Conservation (phyloP, 805 yeast genomes). For the Saccharomycopsis olivae region DNA sequence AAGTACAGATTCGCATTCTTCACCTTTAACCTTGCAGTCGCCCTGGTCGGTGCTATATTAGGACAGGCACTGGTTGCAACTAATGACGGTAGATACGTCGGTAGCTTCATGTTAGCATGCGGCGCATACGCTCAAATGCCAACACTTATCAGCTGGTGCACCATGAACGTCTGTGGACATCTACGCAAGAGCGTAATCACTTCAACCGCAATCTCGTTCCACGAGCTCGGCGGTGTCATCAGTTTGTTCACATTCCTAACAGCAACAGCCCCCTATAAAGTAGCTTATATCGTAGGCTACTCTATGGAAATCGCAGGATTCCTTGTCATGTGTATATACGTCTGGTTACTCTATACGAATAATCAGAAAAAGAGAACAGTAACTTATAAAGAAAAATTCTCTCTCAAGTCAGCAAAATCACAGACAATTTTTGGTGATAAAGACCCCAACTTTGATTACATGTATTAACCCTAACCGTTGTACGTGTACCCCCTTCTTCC, state of each 20-base stretch:
- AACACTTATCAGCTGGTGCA: conserved; percentile 51
- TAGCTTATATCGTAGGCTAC: conserved; percentile 13
- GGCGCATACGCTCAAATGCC: conserved; percentile 67
- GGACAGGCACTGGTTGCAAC: conserved; percentile 13
- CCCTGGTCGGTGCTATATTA: conserved; percentile 45
- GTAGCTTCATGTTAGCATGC: conserved; percentile 40
- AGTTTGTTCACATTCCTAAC: conserved; percentile 11
- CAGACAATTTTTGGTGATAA: conserved; percentile 29
- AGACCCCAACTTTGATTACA: conserved; percentile 28
- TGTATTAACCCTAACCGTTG: conserved; percentile 21
- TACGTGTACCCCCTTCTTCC: not conserved
- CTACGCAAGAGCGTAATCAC: conserved; percentile 46
- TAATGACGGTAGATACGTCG: conserved; percentile 41
- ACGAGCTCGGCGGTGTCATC: conserved; percentile 50
- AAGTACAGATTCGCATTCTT: conserved; percentile 36
- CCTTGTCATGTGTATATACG: conserved; percentile 3
- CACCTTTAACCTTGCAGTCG: conserved; percentile 36
- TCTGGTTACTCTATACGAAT: not conserved
- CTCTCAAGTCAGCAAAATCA: conserved; percentile 23
- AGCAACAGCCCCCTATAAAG: conserved; percentile 1
- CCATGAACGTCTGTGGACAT: conserved; percentile 33
- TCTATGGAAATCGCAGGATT: conserved; percentile 5
- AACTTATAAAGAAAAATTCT: conserved; percentile 23
- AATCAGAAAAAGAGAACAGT: conserved; percentile 23
- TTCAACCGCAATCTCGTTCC: conserved; percentile 56